A percentile compares a stretch with the other conserved stretches of the same genome.
These are phyloP conservation scores for Isoetes taiwanensis DNA, from an alignment of 75 land plant genomes.

Conservation along the genomic window DNA sequence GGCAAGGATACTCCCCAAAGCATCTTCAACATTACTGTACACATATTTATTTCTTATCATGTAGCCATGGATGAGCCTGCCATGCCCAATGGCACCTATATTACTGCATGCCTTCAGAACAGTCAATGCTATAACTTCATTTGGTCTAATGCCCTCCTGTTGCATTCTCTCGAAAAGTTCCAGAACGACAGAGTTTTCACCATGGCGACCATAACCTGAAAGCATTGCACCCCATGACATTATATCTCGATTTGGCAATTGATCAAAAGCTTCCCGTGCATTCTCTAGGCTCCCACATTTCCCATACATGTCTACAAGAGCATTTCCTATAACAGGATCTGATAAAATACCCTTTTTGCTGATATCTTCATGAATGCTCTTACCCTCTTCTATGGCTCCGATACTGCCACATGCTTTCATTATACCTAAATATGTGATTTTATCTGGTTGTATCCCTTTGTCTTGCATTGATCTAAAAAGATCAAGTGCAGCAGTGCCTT, in stretches of 20 bases:
- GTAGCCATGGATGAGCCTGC: background rate
- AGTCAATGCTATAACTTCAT: too few relatives aligned
- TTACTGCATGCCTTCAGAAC: too few relatives aligned
- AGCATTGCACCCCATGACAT: constrained; percentile 56
- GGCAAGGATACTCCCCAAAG: background rate
- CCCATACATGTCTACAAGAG: constrained; percentile 54
- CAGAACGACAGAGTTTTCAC: constrained; percentile 21
- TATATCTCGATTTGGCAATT: constrained; percentile 26
- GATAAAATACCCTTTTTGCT: constrained; percentile 22
- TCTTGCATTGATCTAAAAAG: constrained; percentile 31
- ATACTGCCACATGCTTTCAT: constrained; percentile 32
- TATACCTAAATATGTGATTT: constrained; percentile 41
- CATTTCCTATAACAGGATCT: constrained; percentile 28
- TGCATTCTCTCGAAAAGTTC: constrained; percentile 36
- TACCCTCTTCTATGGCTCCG: constrained; percentile 29
- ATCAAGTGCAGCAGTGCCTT: constrained; percentile 17
- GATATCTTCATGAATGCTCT: constrained; percentile 21
- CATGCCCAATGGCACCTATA: too few relatives aligned
- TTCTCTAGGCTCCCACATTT: constrained; percentile 38
- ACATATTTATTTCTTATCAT: background rate
- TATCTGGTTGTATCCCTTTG: constrained; percentile 28
- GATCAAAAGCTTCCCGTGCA: constrained; percentile 36
- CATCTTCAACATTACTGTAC: background rate
- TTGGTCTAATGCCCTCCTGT: too few relatives aligned
- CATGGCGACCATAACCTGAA: constrained; percentile 34